Evolutionary conservation across 208 protist species (phyloP).

Genomic region (Acanthamoeba royreba): DNA sequence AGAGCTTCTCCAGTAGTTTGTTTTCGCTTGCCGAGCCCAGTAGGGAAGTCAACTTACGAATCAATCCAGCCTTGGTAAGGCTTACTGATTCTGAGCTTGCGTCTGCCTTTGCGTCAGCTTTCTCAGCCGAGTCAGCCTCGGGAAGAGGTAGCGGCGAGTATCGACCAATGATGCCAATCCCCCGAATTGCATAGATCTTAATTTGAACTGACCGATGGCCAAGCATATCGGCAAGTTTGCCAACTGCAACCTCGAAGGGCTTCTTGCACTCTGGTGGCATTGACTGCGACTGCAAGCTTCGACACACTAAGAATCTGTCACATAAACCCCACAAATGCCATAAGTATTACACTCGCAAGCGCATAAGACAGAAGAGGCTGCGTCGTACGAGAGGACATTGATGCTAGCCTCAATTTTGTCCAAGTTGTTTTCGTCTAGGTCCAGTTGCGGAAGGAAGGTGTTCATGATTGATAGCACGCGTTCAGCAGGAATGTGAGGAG

Average conservation of each 20-base stretch:
- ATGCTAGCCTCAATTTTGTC: slow-evolving; percentile 38
- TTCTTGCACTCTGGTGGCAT: slow-evolving; percentile 24
- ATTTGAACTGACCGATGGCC: background rate
- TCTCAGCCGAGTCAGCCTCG: background rate
- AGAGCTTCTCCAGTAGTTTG: background rate
- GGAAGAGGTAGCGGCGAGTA: slow-evolving; percentile 30
- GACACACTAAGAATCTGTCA: slow-evolving; percentile 3
- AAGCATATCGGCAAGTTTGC: background rate
- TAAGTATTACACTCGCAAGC: background rate
- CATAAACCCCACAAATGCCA: background rate
- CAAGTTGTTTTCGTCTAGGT: background rate
- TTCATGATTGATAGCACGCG: background rate
- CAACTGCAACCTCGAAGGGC: background rate
- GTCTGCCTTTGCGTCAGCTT: background rate
- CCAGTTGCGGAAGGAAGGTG: slow-evolving; percentile 3
- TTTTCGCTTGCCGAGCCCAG: background rate
- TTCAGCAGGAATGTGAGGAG: background rate
- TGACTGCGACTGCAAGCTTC: background rate
- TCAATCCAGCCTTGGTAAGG: background rate
- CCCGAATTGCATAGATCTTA: slow-evolving; percentile 7
- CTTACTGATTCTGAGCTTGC: background rate
- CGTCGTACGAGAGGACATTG: background rate
- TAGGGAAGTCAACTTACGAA: slow-evolving; percentile 18
- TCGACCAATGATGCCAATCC: background rate
- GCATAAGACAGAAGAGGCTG: background rate